Conservation (phyloP, 768 basidiomycete species). For the Candolleomyces eurysporus region DNA sequence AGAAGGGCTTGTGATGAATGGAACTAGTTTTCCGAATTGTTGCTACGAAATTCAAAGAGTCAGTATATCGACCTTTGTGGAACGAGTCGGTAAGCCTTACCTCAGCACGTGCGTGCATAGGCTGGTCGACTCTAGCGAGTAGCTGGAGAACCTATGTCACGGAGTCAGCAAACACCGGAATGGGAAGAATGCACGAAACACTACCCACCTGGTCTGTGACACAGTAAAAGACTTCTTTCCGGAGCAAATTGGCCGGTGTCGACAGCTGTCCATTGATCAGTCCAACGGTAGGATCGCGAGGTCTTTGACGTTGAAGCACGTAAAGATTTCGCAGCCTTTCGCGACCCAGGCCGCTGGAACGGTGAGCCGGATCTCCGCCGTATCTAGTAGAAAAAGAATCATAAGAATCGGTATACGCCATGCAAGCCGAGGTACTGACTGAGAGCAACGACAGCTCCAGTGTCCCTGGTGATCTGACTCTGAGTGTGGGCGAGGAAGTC, state of each 20-base stretch:
- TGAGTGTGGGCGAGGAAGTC: conserved; percentile 81
- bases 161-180: too few species aligned
- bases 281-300: conserved; percentile 79
- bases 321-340: conserved; percentile 80
- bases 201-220: too few species aligned
- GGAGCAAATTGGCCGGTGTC: conserved; percentile 77
- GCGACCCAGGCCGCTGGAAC: conserved; percentile 93
- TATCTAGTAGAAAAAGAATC: conserved; percentile 50
- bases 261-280: conserved; percentile 80
- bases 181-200: too few species aligned
- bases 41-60: too few species aligned
- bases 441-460: conserved; percentile 82
- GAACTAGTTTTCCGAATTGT: too few species aligned
- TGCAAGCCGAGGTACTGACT: conserved; percentile 43
- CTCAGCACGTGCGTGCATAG: too few species aligned
- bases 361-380: conserved; percentile 82
- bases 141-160: conserved; percentile 79
- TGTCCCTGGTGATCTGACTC: conserved; percentile 86
- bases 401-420: neutral
- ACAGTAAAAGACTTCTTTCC: conserved; percentile 42
- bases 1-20: too few species aligned
- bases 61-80: too few species aligned
- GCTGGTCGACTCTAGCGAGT: too few species aligned
- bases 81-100: too few species aligned
- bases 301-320: conserved; percentile 86